phyloP scores from a whole-genome alignment of 371 early-diverging fungal genomes.

The Rozella allomycis region DNA sequence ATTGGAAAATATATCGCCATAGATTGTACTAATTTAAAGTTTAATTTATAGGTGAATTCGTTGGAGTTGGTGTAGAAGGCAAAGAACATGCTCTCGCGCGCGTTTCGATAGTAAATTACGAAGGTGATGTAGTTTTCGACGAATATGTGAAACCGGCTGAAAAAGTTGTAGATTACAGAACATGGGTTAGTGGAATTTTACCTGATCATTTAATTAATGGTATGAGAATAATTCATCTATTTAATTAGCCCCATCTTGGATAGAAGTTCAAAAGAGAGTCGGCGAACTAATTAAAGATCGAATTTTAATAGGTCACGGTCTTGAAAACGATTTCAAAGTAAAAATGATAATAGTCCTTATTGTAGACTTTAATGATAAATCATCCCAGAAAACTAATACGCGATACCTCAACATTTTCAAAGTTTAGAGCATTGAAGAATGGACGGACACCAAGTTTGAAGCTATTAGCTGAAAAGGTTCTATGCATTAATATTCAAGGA shows the following conservation, averaged over 20 bases:
- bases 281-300: slow-evolving; percentile 52
- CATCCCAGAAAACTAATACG: slow-evolving; percentile 57
- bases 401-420: slow-evolving; percentile 58
- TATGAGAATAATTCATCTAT: slow-evolving; percentile 4
- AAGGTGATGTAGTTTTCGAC: slow-evolving; percentile 69
- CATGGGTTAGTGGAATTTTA: slow-evolving; percentile 76
- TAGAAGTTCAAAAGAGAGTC: slow-evolving; percentile 49
- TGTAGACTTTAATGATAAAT: slow-evolving; percentile 32
- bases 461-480: slow-evolving; percentile 41
- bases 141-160: slow-evolving; percentile 57
- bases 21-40: slow-evolving; percentile 96
- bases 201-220: slow-evolving; percentile 39
- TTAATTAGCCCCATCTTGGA: slow-evolving; percentile 32
- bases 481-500: slow-evolving; percentile 56
- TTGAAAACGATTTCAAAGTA: slow-evolving; percentile 56
- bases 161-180: slow-evolving; percentile 73
- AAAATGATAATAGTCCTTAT: slow-evolving; percentile 1
- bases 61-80: slow-evolving; percentile 51
- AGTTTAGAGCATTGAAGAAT: slow-evolving; percentile 36
- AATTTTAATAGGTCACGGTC: slow-evolving; percentile 73
- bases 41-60: not conserved
- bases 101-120: slow-evolving; percentile 74
- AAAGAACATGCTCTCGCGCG: slow-evolving; percentile 58
- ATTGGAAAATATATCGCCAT: slow-evolving; percentile 70
- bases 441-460: slow-evolving; percentile 50